These are phyloP conservation scores for Fallopia convolvulus DNA, from an alignment of 148 eudicot species.

Conservation along the genomic window DNA sequence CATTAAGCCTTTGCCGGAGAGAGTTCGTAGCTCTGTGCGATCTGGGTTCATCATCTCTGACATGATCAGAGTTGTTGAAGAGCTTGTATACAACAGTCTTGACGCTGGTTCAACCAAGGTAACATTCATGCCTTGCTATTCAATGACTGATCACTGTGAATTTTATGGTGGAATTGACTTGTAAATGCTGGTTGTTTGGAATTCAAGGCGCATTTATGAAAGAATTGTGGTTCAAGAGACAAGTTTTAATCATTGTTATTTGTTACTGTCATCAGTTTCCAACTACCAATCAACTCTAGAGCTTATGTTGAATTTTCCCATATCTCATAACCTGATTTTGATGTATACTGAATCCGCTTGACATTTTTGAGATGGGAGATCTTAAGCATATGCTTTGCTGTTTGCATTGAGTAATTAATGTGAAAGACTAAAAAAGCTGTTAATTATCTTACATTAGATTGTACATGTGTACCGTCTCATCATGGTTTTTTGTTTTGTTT, in stretches of 20 bases:
- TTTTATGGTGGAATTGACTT: background rate
- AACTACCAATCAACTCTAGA: background rate
- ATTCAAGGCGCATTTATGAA: background rate
- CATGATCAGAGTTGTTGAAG: slow-evolving; percentile 78
- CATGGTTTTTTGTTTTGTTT: background rate
- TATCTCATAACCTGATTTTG: background rate
- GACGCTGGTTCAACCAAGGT: slow-evolving; percentile 95
- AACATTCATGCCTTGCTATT: background rate
- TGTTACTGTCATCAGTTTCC: background rate
- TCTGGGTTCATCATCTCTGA: slow-evolving; percentile 66
- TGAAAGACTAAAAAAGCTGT: background rate
- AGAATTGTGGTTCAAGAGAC: background rate
- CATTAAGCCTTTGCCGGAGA: slow-evolving; percentile 65
- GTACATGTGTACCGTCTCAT: background rate
- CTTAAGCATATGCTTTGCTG: background rate
- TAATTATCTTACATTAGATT: background rate
- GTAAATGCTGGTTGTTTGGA: background rate
- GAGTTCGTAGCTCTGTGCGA: slow-evolving; percentile 59
- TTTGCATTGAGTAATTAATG: background rate
- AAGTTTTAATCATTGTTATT: background rate
- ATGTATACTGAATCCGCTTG: background rate
- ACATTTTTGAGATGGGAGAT: background rate
- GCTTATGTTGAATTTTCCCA: background rate
- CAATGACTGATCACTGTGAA: background rate
- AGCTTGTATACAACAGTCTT: slow-evolving; percentile 84